A percentile compares a stretch with the other conserved stretches of the same genome.
phyloP scores from a whole-genome alignment of 1,284 basidiomycete genomes.

The Ustilago sp. region DNA sequence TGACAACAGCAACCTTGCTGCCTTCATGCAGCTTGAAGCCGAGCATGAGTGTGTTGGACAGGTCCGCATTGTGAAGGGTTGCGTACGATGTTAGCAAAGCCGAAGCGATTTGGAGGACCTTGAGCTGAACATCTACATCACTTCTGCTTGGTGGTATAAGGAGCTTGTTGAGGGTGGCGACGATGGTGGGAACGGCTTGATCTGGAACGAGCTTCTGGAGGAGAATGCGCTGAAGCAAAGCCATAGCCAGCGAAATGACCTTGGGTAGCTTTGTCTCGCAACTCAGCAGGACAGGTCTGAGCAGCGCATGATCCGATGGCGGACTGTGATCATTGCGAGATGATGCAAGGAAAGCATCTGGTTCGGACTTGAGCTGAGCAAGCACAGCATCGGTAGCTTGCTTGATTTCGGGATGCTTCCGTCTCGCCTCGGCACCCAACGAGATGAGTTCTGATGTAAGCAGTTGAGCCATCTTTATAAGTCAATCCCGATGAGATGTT shows the following conservation, averaged over 20 bases:
- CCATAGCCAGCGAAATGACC: slow-evolving; percentile 89
- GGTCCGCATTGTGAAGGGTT: slow-evolving; percentile 55
- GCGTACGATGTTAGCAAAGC: slow-evolving; percentile 61
- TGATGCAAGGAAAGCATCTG: slow-evolving; percentile 46
- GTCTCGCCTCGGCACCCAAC: slow-evolving; percentile 63
- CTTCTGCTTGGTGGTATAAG: slow-evolving; percentile 49
- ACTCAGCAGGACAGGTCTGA: slow-evolving; percentile 91
- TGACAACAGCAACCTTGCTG: slow-evolving; percentile 92
- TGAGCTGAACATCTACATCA: slow-evolving; percentile 68
- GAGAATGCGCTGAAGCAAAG: slow-evolving; percentile 90
- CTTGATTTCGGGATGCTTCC: slow-evolving; percentile 67
- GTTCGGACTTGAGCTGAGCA: slow-evolving; percentile 46
- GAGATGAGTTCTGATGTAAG: slow-evolving; percentile 64
- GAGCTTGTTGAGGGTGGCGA: slow-evolving; percentile 55
- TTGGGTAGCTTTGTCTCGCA: slow-evolving; percentile 93
- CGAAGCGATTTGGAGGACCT: slow-evolving; percentile 65
- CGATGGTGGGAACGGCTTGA: slow-evolving; percentile 36
- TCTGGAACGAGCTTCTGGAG: slow-evolving; percentile 78
- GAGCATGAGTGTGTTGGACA: slow-evolving; percentile 77
- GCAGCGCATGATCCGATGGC: slow-evolving; percentile 75
- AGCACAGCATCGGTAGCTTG: slow-evolving; percentile 58
- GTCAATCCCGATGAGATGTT: neutral
- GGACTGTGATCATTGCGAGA: slow-evolving; percentile 22
- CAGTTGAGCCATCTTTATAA: slow-evolving; percentile 58
- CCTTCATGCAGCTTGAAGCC: slow-evolving; percentile 92